Base-by-base conservation (phyloP, 225 moss, liverwort and hornwort genomes). In the Pseudisothecium myosuroides region DNA sequence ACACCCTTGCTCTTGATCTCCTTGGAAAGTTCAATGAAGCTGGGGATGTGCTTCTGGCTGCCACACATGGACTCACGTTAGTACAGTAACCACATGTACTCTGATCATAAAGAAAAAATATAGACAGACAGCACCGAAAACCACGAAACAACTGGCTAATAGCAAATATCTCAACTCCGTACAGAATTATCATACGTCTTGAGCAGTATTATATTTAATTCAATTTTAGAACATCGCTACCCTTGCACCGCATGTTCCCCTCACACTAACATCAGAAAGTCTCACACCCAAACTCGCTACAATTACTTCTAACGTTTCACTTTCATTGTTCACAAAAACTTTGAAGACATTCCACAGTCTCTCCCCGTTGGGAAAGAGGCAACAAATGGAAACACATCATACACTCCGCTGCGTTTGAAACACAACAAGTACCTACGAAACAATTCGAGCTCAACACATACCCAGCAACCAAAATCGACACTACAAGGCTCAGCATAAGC, bases 41-140 rank as follows among this genome's bases (percentile, higher is more conserved):
- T 93, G 4, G 98, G 98, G 31, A 98, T 89, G 41, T 98, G 98
- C 94, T 98, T 96, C 88, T 92, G 85, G 89, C 98, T 98, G 95
- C 72, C 26, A 67, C 45, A 83, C 64, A 88, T 36, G 37, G 50
- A 17, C 39, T 68, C 24, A 36, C 5, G 23, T 66, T 76, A 77
- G 5, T 20, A 75, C 21, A 27, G 10, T 41, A 74, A 28, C 10
- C 31, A 32, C 49, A 49, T 7, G 10, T 2, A 10, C 5, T 31
- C 10, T 8, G 5, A n/a, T 49, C 6, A 1, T 6, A 5, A 1
- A n/a, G 20, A 60, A 12, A 12, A 23, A 12, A 8, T 1, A 4
- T 0, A 8, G 26, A 17, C 21, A 17, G 34, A 15, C 18, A 13
- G 17, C 13, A 6, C 31, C 12, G 22, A 4, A 8, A 49, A 6